Conservation (phyloP, 805 yeast genomes). For the Ogataea pilisensis region DNA sequence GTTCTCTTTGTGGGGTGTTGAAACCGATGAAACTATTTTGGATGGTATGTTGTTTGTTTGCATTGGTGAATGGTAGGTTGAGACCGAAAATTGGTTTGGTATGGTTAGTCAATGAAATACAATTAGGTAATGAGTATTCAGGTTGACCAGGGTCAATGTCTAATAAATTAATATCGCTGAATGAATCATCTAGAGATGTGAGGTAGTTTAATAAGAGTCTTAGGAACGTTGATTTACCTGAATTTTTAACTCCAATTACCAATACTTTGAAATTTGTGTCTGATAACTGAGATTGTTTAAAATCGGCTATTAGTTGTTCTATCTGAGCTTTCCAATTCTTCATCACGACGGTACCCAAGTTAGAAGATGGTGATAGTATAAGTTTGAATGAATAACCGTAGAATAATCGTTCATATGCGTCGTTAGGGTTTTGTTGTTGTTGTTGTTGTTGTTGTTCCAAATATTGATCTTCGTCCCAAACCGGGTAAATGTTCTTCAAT, state of each 20-base stretch:
- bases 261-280: conserved; percentile 28
- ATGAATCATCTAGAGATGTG: conserved; percentile 19
- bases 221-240: conserved; percentile 77
- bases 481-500: conserved; percentile 39
- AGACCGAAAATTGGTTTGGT: conserved; percentile 36
- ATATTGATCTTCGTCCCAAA: conserved; percentile 6
- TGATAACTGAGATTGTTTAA: background rate
- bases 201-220: conserved; percentile 50
- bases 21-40: conserved; percentile 52
- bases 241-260: conserved; percentile 63
- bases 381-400: conserved; percentile 35
- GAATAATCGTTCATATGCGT: conserved; percentile 26
- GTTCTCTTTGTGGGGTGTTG: conserved; percentile 63
- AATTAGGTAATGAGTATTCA: conserved; percentile 69
- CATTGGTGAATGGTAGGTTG: conserved; percentile 30
- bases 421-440: background rate
- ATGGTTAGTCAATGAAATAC: conserved; percentile 51
- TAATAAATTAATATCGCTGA: conserved; percentile 40
- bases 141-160: conserved; percentile 93
- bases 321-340: conserved; percentile 25
- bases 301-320: conserved; percentile 12
- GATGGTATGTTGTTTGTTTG: conserved; percentile 27
- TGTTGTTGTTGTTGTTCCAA: conserved; percentile 2
- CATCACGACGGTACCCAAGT: conserved; percentile 24
- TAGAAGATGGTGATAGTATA: conserved; percentile 27